Base-by-base conservation (phyloP, 129 eudicot genomes). In the Pseudognaphalium luteoalbum region DNA sequence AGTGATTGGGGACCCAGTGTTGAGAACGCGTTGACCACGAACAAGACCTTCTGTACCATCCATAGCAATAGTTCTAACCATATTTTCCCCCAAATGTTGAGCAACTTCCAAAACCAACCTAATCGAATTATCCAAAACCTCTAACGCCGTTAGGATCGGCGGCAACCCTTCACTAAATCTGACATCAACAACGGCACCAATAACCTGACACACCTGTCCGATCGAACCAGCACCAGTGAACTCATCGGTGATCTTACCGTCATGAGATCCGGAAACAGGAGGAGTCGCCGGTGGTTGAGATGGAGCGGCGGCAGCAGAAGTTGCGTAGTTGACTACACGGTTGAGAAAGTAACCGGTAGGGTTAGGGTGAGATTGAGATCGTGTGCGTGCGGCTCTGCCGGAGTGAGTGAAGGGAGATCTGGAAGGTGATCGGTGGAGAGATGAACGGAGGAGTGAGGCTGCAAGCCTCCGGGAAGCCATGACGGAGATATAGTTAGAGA, bases 181-280 rank as follows among this genome's bases (percentile, higher is more conserved):
- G 57, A 95, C 99, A 73, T 95, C 99, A 19, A 95, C 99, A 32
- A 95, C 99, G n/a, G 99, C 99, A 34, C 99, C 99, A 54, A 95
- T 95, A 11, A 95, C 99, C 86, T 95, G 99, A 32, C 96, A 91
- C 6, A 95, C 99, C 81, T 87, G 74, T 16, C 99, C 99, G 70
- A 91, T 85, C n/a, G 97, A 34, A 0, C 99, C 99, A 51, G 89
- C 83, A 2, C 99, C 99, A 54, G 99, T 95, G 77, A 84, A 91
- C 81, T 89, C 97, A 32, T 95, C 97, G 9, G 90, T 87, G 84
- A 95, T 85, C 86, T 89, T 91, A 1, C 98, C 97, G 3, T 2
- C 39, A 12, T 20, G 0, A 77, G 83, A 70, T 77, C 29, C n/a
- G 39, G 1, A 56, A 29, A 54, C 0, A 28, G 60, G 5, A n/a